Conservation (phyloP, 148 eudicot genomes). For the Simmondsia chinensis region DNA sequence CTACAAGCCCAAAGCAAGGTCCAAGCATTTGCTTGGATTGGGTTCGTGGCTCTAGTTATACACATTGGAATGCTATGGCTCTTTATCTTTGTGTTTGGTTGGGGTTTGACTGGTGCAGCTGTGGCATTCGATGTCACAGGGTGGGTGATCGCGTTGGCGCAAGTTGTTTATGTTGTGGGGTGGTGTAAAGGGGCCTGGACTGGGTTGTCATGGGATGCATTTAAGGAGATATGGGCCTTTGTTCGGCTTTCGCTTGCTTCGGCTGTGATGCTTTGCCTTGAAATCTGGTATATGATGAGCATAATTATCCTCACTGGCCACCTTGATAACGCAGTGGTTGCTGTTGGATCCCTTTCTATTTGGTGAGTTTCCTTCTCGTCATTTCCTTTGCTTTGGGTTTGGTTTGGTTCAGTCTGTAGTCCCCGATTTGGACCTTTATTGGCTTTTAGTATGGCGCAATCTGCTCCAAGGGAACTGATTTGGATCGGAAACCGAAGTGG, state of each 20-base stretch:
- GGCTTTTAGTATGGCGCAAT: not conserved
- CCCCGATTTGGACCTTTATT: too few relatives aligned
- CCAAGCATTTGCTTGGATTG: conserved; percentile 40
- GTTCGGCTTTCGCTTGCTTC: conserved; percentile 68
- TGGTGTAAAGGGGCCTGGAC: conserved; percentile 74
- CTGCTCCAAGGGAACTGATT: not conserved
- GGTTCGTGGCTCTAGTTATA: conserved; percentile 17
- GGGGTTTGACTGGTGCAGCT: conserved; percentile 66
- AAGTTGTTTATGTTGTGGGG: conserved; percentile 44
- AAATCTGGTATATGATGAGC: conserved; percentile 75
- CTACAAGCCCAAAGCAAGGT: conserved; percentile 81
- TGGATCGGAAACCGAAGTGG: not conserved
- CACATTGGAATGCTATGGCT: conserved; percentile 45
- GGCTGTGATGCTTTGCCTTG: conserved; percentile 74
- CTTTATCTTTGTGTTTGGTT: conserved; percentile 35
- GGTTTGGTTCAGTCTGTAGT: not conserved
- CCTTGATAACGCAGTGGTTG: conserved; percentile 51
- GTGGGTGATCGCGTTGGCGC: conserved; percentile 36
- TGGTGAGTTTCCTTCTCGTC: conserved; percentile 33
- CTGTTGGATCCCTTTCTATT: conserved; percentile 76
- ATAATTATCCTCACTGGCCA: conserved; percentile 55
- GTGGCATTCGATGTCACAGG: conserved; percentile 43
- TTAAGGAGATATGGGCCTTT: conserved; percentile 63
- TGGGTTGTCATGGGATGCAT: conserved; percentile 51
- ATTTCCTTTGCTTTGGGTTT: not conserved